Percentiles rank a stretch among this genome's conserved stretches.
Conservation (phyloP, 257 asterid genomes). For the Nicotiana benthamiana region DNA sequence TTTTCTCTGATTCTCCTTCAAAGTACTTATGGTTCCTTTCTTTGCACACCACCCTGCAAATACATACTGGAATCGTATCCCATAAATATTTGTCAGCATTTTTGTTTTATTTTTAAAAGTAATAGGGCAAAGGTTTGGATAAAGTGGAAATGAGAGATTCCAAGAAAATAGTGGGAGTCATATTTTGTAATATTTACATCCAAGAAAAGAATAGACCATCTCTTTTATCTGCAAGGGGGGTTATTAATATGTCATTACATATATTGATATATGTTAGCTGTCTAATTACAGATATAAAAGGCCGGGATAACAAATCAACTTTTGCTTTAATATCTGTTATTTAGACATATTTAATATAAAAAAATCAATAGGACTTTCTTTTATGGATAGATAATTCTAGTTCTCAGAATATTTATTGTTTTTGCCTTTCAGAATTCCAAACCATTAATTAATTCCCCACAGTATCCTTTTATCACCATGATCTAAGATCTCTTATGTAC, state of each 20-base stretch:
- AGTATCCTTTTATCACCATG: background rate
- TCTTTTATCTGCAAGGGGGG: background rate
- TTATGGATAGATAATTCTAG: background rate
- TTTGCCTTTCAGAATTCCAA: background rate
- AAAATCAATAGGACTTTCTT: background rate
- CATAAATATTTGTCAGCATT: background rate
- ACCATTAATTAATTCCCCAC: background rate
- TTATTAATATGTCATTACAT: background rate
- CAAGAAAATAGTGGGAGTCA: background rate
- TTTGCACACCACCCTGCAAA: background rate
- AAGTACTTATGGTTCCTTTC: background rate
- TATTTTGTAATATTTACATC: conserved; percentile 1
- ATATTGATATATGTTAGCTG: background rate
- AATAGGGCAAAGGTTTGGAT: background rate
- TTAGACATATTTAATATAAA: background rate
- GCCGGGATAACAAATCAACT: background rate
- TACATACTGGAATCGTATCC: background rate
- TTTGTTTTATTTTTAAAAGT: background rate
- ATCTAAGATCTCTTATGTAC: background rate
- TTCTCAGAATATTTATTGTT: background rate
- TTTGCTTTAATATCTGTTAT: background rate
- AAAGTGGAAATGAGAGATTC: background rate
- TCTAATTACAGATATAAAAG: background rate
- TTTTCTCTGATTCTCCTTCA: background rate
- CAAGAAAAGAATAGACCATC: background rate